Conservation (phyloP, 192 early-diverging fungal genomes). For the Podila verticillata region DNA sequence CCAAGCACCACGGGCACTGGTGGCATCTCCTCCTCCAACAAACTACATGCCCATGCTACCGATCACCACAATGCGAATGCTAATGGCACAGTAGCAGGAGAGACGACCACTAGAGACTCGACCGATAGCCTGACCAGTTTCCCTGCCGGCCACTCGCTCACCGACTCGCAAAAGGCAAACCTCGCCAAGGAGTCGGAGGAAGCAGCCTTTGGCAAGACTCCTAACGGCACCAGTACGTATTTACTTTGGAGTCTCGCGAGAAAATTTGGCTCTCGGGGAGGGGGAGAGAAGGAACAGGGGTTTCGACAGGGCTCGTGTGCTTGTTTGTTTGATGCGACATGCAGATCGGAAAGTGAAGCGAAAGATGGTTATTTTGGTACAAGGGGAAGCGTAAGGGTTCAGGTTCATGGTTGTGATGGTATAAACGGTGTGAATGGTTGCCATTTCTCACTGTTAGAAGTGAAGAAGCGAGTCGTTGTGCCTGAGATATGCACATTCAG, state of each 20-base stretch:
- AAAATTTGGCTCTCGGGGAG: too few species aligned
- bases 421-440: too few species aligned
- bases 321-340: too few species aligned
- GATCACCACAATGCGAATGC: background rate
- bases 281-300: too few species aligned
- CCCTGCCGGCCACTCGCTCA: conserved; percentile 8
- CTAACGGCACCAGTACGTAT: conserved; percentile 47
- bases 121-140: conserved; percentile 13
- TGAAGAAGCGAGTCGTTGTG: too few species aligned
- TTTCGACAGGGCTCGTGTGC: too few species aligned
- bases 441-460: too few species aligned
- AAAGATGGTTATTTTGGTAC: too few species aligned
- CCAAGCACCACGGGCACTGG: background rate
- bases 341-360: too few species aligned
- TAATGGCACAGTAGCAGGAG: background rate
- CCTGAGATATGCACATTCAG: too few species aligned
- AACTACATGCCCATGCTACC: conserved; percentile 18
- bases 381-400: too few species aligned
- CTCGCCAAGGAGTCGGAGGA: conserved; percentile 36
- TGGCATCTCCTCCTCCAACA: conserved; percentile 46
- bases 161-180: conserved; percentile 32
- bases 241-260: background rate
- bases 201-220: conserved; percentile 48
- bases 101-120: conserved; percentile 9
- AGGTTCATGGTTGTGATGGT: too few species aligned